phyloP scores from a whole-genome alignment of 805 yeast species.

The Debaryomyces prosopidis region DNA sequence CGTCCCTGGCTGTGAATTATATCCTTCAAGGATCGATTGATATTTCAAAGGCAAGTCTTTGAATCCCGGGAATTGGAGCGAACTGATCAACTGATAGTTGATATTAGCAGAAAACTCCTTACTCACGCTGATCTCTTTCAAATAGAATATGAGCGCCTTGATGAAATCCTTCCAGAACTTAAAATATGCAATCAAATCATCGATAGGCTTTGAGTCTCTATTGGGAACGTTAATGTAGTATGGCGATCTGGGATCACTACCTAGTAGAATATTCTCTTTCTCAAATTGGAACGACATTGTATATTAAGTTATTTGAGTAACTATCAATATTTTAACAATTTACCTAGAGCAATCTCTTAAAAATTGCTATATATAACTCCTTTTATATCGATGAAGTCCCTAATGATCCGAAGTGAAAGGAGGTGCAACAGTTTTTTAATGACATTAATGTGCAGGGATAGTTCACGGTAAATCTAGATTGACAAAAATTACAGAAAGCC shows the following conservation, averaged over 20 bases:
- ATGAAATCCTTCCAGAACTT: slow-evolving; percentile 43
- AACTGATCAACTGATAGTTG: slow-evolving; percentile 36
- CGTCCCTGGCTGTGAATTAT: slow-evolving; percentile 1
- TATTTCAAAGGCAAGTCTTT: slow-evolving; percentile 36
- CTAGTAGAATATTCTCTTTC: slow-evolving; percentile 28
- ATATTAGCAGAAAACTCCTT: slow-evolving; percentile 45
- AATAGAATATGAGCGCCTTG: slow-evolving; percentile 35
- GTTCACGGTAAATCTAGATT: too few species aligned
- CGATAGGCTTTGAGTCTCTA: slow-evolving; percentile 39
- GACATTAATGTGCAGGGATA: too few species aligned
- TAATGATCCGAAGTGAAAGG: too few species aligned
- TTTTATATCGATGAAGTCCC: too few species aligned
- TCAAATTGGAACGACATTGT: background rate
- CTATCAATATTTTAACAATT: too few species aligned
- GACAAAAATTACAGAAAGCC: too few species aligned
- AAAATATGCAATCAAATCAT: slow-evolving; percentile 37
- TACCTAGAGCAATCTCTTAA: too few species aligned
- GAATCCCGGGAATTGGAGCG: slow-evolving; percentile 44
- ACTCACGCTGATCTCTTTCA: slow-evolving; percentile 46
- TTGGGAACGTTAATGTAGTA: slow-evolving; percentile 40
- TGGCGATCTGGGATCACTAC: slow-evolving; percentile 36
- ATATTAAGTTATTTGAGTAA: too few species aligned
- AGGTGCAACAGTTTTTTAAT: too few species aligned
- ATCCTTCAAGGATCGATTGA: background rate
- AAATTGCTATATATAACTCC: too few species aligned